Conservation (phyloP, 1,284 basidiomycete species). For the Austropuccinia psidii region DNA sequence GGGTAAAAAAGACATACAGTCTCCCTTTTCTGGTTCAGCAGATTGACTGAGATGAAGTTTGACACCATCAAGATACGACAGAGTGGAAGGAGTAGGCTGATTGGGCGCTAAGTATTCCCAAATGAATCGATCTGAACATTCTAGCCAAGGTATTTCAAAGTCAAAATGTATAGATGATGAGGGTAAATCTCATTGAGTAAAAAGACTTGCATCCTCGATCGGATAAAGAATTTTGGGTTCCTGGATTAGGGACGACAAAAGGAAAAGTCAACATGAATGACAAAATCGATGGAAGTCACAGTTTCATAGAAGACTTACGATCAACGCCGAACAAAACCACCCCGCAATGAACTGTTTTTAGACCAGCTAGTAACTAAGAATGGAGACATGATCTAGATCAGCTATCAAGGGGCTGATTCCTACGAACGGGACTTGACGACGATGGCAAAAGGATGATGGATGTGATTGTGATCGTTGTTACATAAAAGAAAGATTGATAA, state of each 20-base stretch:
- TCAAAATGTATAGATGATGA: not conserved
- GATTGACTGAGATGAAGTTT: not conserved
- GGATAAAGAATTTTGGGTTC: slow-evolving; percentile 17
- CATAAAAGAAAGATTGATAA: not conserved
- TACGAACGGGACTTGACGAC: no score
- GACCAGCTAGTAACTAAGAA: slow-evolving; percentile 21
- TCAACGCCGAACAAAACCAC: slow-evolving; percentile 29
- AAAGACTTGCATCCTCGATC: slow-evolving; percentile 22
- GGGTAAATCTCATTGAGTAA: not conserved
- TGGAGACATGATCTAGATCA: not conserved
- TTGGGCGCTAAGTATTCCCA: slow-evolving; percentile 8
- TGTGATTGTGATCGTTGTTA: not conserved
- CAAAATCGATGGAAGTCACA: not conserved
- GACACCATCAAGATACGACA: not conserved
- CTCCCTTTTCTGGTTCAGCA: slow-evolving; percentile 11
- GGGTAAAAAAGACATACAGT: not conserved
- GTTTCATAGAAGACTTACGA: not conserved
- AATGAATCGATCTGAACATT: slow-evolving; percentile 18
- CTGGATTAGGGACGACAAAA: not conserved
- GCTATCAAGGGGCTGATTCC: no score
- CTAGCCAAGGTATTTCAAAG: no score
- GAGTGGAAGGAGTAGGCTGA: slow-evolving; percentile 8
- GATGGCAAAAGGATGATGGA: not conserved
- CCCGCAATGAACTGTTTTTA: slow-evolving; percentile 34
- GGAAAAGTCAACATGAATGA: not conserved